Conservation (phyloP, 2,329 filamentous ascomycete species). For the Dothideomycetes sp. region DNA sequence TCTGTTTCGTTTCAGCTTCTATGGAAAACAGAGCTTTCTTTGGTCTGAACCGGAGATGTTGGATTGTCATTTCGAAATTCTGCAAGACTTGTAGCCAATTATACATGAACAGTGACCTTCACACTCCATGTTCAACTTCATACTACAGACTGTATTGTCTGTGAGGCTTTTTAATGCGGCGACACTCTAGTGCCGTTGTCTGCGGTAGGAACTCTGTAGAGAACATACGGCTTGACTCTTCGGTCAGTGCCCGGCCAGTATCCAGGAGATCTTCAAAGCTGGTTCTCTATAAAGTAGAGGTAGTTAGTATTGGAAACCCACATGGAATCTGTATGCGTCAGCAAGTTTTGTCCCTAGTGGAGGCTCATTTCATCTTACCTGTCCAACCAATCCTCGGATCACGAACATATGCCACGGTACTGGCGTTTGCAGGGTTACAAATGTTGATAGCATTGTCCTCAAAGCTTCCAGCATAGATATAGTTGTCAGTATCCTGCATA, state of each 20-base stretch:
- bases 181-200: background rate
- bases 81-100: too few relatives aligned
- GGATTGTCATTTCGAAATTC: too few relatives aligned
- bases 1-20: too few relatives aligned
- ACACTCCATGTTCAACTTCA: too few relatives aligned
- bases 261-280: conserved; percentile 32
- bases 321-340: background rate
- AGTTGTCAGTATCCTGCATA: conserved; percentile 39
- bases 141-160: too few relatives aligned
- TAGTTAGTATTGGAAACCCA: conserved; percentile 34
- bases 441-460: conserved; percentile 40
- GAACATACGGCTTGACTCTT: conserved; percentile 33
- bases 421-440: conserved; percentile 35
- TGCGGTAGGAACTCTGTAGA: conserved; percentile 25
- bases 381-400: conserved; percentile 39
- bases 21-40: too few relatives aligned
- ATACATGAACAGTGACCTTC: too few relatives aligned
- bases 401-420: conserved; percentile 33
- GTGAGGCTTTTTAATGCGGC: background rate
- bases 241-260: conserved; percentile 35
- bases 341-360: too few relatives aligned
- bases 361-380: background rate
- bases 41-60: too few relatives aligned
- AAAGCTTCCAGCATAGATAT: conserved; percentile 39
- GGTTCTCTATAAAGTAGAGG: conserved; percentile 46